Evolutionary conservation across 352 stramenopile species (phyloP).

Genomic region (Globisporangium cylindrosporum): DNA sequence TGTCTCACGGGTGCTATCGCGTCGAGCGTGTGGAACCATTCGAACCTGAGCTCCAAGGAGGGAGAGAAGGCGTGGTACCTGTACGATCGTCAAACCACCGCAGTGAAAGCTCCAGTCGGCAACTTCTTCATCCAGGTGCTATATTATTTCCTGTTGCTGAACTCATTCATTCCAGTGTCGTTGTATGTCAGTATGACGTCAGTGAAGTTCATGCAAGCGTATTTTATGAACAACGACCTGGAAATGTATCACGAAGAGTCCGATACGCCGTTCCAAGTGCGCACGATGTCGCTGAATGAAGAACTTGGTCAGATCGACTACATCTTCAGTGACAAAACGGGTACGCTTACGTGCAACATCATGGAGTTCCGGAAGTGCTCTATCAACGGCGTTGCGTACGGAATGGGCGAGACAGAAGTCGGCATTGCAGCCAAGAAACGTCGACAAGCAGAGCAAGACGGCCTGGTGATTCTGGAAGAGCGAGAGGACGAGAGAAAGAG

Average conservation of each 20-base stretch:
- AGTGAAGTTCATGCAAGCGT: conserved; percentile 91
- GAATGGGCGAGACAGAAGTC: conserved; percentile 85
- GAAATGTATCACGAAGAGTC: conserved; percentile 93
- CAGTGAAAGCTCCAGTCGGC: conserved; percentile 50
- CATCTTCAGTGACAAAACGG: conserved; percentile 95
- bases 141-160: conserved; percentile 92
- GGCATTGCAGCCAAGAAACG: conserved; percentile 70
- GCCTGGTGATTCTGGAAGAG: neutral
- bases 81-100: conserved; percentile 44
- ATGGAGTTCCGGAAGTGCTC: conserved; percentile 98
- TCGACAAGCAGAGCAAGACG: conserved; percentile 38
- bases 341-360: conserved; percentile 94
- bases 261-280: conserved; percentile 90
- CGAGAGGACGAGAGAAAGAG: conserved; percentile 27
- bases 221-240: conserved; percentile 90
- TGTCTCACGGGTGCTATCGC: conserved; percentile 63
- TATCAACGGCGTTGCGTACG: conserved; percentile 93
- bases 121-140: conserved; percentile 91
- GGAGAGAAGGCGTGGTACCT: conserved; percentile 67
- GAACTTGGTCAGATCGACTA: conserved; percentile 93
- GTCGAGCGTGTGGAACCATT: conserved; percentile 67
- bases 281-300: conserved; percentile 92
- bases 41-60: conserved; percentile 41
- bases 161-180: conserved; percentile 94
- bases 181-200: conserved; percentile 95